Evolutionary conservation across 1,284 basidiomycete genomes (phyloP), one percentile per base, ranked within the genome.

Genomic region (Ustilago nuda): DNA sequence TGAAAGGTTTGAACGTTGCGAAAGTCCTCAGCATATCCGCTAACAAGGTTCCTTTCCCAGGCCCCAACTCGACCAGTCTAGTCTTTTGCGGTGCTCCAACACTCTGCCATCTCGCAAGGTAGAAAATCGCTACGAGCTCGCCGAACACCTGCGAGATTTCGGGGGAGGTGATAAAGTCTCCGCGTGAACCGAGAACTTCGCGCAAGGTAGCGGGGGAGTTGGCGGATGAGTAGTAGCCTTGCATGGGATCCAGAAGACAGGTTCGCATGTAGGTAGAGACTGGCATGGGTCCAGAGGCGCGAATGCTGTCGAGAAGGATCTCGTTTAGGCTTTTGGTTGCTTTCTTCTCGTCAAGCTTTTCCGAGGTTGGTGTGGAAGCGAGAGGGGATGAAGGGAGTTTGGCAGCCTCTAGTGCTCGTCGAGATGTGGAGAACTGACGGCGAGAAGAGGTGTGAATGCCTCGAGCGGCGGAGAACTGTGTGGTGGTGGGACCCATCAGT

Each of bases 121-220:
- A 88, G 94, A 94, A 98, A 59, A 84, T 74, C 23, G 82, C 78
- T 4, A 80, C 62, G 9, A 82, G 66, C 91, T 99, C 96, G 72
- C 97, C 97, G 86, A 99, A 99, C 0, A 94, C 91, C 86, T 98
- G 95, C 79, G 91, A 93, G 61, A 99, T 98, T 85, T 99, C 97
- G 2, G 97, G 97, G 74, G 92, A 94, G 1, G 97, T 99, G 45
- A 94, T 92, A 82, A 99, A 99, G 87, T 99, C 97, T 3, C 97
- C 97, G 39, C 89, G 88, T 0, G 90, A 81, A 11, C 97, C 97
- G 81, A 99, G 93, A 3, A 98, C 92, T 45, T 91, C 89, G 30
- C 78, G 60, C 1, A 60, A 66, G 7, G 64, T 60, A 37, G 61
- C 13, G 36, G 43, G 65, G 1, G 66, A 56, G 57, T 78, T 81